phyloP scores from a whole-genome alignment of 352 stramenopile genomes.

The Pythium chondricola region DNA sequence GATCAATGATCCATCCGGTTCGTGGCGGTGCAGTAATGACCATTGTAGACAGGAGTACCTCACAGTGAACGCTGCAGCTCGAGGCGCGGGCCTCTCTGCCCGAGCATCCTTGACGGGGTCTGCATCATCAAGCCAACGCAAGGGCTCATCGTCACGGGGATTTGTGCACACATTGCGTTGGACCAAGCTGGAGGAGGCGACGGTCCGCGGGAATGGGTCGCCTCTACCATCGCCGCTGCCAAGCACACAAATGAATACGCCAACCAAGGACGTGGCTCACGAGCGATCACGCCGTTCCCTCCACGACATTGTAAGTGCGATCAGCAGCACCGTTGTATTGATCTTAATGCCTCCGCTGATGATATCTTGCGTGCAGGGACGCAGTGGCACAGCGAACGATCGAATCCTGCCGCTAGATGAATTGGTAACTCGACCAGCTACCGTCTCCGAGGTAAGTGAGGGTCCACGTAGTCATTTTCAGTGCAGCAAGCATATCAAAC shows the following conservation, averaged over 20 bases:
- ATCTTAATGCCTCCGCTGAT: background rate
- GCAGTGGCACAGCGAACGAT: conserved; percentile 2
- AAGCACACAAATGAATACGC: too few relatives aligned
- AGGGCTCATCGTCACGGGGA: conserved; percentile 28
- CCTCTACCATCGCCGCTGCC: too few relatives aligned
- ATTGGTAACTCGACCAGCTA: conserved; percentile 18
- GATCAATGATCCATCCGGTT: conserved; percentile 32
- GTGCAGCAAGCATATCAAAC: too few relatives aligned
- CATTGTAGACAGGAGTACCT: background rate
- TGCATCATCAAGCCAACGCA: too few relatives aligned
- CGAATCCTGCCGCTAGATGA: conserved; percentile 16
- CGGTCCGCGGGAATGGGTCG: too few relatives aligned
- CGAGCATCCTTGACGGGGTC: too few relatives aligned
- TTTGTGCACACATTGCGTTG: conserved; percentile 41
- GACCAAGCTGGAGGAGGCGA: conserved; percentile 36
- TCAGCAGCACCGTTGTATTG: too few relatives aligned
- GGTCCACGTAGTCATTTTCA: too few relatives aligned
- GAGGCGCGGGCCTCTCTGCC: too few relatives aligned
- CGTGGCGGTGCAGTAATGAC: background rate
- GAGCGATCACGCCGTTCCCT: conserved; percentile 7
- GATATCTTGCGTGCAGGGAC: conserved; percentile 1
- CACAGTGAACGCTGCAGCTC: too few relatives aligned
- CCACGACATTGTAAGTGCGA: conserved; percentile 20
- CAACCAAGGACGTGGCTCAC: background rate
- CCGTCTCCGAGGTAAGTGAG: conserved; percentile 24